Evolutionary conservation across 2,329 filamentous ascomycete genomes (phyloP), one percentile per base, ranked within the genome.

Genomic region (Epichloe aotearoae): DNA sequence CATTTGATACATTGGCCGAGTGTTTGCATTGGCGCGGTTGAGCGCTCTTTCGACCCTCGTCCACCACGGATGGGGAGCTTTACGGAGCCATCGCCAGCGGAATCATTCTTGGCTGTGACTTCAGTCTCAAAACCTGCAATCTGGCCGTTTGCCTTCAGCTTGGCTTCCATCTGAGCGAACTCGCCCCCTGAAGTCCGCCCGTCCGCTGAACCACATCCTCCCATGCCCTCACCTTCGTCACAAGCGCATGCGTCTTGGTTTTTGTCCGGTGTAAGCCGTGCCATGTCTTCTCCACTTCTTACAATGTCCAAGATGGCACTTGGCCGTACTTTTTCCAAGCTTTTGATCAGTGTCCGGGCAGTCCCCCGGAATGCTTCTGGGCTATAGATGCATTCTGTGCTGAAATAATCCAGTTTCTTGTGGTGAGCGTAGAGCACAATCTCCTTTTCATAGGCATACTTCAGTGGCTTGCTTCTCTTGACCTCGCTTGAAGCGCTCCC

Each of bases 371-470:
- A 98, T 2, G 93, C 93, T 68, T 98, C 93, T 0, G 93, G 93
- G 50, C 88, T 95, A 72, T 98, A 98, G 54, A 98, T 89, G 73
- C 93, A 98, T 69, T 98, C 93, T 0, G 93, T 98, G 61, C 84
- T 95, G 69, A 98, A 98, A 69, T 98, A 98, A 64, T 97, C 90
- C 56, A 98, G 75, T 66, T 90, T 90, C 69, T 93, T 95, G 72
- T 98, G 89, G 64, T 97, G 88, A 5, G 93, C 93, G 64, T 98
- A 98, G 5, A 98, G 75, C 17, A 98, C 93, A 58, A 98, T 98
- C 65, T 98, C 93, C 70, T 98, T 98, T 65, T 98, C 93, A 64
- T 97, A 98, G 1, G 91, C 90, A 65, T 97, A 98, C 67, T 98
- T 97, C 44, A 98, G 75, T 14, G 93, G 93, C 69, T 98, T 98